A percentile compares a stretch with the other conserved stretches of the same genome.
These are phyloP conservation scores for Phyllosticta citrichinensis DNA, from an alignment of 2,329 filamentous ascomycete species.

Conservation along the genomic window DNA sequence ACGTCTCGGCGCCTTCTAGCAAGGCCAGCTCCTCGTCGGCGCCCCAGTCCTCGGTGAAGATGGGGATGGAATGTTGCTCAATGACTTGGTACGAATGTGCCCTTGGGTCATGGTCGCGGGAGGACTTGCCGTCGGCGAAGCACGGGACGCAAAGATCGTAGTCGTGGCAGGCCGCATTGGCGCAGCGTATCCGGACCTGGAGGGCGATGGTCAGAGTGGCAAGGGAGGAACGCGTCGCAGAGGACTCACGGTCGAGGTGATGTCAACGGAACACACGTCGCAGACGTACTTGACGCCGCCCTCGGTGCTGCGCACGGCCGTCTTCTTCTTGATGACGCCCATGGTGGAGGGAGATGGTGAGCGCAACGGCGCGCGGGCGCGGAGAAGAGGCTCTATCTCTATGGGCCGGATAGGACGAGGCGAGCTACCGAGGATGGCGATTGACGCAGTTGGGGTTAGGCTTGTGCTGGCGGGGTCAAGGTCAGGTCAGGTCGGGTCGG, in stretches of 20 bases:
- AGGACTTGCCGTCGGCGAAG: constrained; percentile 72
- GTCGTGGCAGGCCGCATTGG: constrained; percentile 71
- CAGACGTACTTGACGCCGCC: constrained; percentile 80
- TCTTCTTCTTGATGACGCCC: constrained; percentile 96
- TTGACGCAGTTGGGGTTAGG: neutral
- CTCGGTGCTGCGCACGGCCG: constrained; percentile 71
- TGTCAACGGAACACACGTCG: constrained; percentile 92
- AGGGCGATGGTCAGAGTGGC: constrained; percentile 5
- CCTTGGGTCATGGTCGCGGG: constrained; percentile 75
- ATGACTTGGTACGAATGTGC: constrained; percentile 89
- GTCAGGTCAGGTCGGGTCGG: neutral
- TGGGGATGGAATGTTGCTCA: constrained; percentile 96
- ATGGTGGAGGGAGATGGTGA: constrained; percentile 38
- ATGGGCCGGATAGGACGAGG: neutral
- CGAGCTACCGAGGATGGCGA: neutral
- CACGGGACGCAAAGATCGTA: constrained; percentile 96
- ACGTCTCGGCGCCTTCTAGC: constrained; percentile 89
- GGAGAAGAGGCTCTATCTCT: neutral
- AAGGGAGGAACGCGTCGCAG: neutral
- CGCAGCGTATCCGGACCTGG: constrained; percentile 93
- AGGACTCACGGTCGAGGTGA: constrained; percentile 78
- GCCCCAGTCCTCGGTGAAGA: constrained; percentile 91
- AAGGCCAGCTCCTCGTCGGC: constrained; percentile 93
- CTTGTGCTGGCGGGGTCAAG: neutral
- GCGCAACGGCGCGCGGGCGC: neutral